Percentiles rank a stretch among this genome's conserved stretches.
Conservation (phyloP, 2,329 filamentous ascomycete species). For the Ceratocystis smalleyi region DNA sequence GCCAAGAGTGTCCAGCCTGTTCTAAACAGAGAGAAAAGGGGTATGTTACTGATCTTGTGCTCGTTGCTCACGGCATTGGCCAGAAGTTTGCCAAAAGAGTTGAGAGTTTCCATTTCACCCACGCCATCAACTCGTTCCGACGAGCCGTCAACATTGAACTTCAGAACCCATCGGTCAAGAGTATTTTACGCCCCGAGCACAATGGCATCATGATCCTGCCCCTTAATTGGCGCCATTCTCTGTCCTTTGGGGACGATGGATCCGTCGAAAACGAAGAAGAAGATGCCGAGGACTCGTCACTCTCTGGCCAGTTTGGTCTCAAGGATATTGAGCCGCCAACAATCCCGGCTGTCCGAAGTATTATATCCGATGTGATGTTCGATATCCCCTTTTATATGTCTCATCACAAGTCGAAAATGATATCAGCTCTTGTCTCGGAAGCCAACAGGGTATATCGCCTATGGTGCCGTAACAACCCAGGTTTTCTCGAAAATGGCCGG, state of each 20-base stretch:
- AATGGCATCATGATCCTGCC: slow-evolving; percentile 89
- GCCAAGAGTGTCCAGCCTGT: slow-evolving; percentile 39
- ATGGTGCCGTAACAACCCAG: slow-evolving; percentile 88
- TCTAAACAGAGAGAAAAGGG: slow-evolving; percentile 46
- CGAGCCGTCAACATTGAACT: slow-evolving; percentile 76
- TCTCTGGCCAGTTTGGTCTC: slow-evolving; percentile 38
- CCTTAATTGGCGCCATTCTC: slow-evolving; percentile 78
- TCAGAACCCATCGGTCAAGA: slow-evolving; percentile 55
- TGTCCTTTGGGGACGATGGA: slow-evolving; percentile 73
- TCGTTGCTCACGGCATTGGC: slow-evolving; percentile 90
- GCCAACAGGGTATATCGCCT: slow-evolving; percentile 90
- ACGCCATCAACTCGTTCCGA: slow-evolving; percentile 82
- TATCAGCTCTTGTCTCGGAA: slow-evolving; percentile 71
- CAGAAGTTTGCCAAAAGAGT: slow-evolving; percentile 91
- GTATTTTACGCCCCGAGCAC: slow-evolving; percentile 54
- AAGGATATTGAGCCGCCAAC: slow-evolving; percentile 86
- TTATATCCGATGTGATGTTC: slow-evolving; percentile 96
- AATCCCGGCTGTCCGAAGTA: slow-evolving; percentile 77
- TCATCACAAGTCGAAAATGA: slow-evolving; percentile 90
- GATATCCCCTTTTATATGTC: slow-evolving; percentile 98
- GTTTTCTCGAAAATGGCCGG: slow-evolving; percentile 62
- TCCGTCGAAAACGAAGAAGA: slow-evolving; percentile 40
- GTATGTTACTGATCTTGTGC: slow-evolving; percentile 69
- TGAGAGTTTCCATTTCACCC: slow-evolving; percentile 93
- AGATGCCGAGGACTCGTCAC: slow-evolving; percentile 36